phyloP scores from a whole-genome alignment of 306 rosid genomes.

The Cucumis melo region DNA sequence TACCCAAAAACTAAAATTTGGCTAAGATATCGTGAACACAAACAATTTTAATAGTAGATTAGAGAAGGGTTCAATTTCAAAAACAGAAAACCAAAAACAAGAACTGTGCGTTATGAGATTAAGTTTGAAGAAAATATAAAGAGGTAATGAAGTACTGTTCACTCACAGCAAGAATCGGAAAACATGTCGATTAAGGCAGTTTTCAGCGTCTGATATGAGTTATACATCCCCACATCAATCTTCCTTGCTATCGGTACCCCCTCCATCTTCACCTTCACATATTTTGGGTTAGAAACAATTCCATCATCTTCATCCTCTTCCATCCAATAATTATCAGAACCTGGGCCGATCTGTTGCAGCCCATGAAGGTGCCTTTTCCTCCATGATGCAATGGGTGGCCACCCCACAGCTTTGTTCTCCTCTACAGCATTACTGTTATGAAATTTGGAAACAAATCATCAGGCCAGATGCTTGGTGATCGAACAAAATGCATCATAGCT shows the following conservation, averaged over 20 bases:
- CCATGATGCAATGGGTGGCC: constrained; percentile 87
- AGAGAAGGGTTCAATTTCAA: neutral
- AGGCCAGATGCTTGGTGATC: neutral
- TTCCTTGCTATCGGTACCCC: constrained; percentile 57
- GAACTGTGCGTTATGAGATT: neutral
- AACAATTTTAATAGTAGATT: neutral
- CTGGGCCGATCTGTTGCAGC: constrained; percentile 12
- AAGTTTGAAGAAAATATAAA: neutral
- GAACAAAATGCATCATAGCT: neutral
- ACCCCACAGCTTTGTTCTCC: constrained; percentile 44
- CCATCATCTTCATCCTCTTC: constrained; percentile 18
- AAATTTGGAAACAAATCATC: neutral
- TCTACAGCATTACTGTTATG: constrained; percentile 23
- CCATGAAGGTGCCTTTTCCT: constrained; percentile 37
- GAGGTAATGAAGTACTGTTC: neutral
- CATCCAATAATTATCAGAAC: constrained; percentile 8
- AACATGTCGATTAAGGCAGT: constrained; percentile 42
- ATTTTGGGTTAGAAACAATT: constrained; percentile 19
- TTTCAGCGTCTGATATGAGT: constrained; percentile 44
- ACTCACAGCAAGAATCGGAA: constrained; percentile 26
- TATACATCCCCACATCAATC: constrained; percentile 40
- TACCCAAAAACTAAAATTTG: neutral
- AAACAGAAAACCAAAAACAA: neutral
- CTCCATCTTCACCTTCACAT: constrained; percentile 81
- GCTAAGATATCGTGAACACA: neutral